Base-by-base conservation (phyloP, 495 filamentous ascomycete species). In the Podospora fimiseda region DNA sequence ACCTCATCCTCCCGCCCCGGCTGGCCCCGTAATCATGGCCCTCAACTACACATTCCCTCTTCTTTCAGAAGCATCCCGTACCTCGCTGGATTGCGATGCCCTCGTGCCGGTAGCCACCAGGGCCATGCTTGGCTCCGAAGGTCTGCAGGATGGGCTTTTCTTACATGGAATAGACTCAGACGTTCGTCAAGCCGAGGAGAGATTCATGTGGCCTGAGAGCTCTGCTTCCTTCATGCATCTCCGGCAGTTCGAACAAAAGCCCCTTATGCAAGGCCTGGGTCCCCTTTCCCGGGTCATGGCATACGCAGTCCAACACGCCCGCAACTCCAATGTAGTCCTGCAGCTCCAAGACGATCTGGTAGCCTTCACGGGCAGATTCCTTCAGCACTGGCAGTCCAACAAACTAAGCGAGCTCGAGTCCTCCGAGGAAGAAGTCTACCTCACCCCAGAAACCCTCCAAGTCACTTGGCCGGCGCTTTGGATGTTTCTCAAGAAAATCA, bases 131-230 rank as follows among this genome's bases (percentile, higher is more conserved):
- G 73, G 65, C 13, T 70, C 65, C 0, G 88, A 95, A 56, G 90
- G 93, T 1, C 81, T 96, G 21, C 81, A 91, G 51, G 81, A 85
- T 30, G 92, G 86, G 1, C 87, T 91, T 41, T 93, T 96, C 53
- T 70, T 98, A 15, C 82, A 79, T 2, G 76, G 81, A 0, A 84
- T 96, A 49, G 85, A 92, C 59, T 69, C 80, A 22, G 91, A 95
- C 65, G 74, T 95, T 47, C 73, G 79, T 22, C 76, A 85, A 60
- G 60, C 73, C 1, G 81, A 80, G 22, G 81, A 81, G 46, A 81
- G 81, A 55, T 85, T 96, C 57, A 74, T 79, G 37, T 96, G 91
- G 91, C 69, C 81, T 14, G 66, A 78, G 48, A 73, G 69, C 13
- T 85, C 86, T 7, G 58, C 72, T 0, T 86, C 84, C 0, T 85